These are phyloP conservation scores for Paraconiothyrium brasiliense DNA, from an alignment of 2,329 filamentous ascomycete genomes.

Conservation along the genomic window DNA sequence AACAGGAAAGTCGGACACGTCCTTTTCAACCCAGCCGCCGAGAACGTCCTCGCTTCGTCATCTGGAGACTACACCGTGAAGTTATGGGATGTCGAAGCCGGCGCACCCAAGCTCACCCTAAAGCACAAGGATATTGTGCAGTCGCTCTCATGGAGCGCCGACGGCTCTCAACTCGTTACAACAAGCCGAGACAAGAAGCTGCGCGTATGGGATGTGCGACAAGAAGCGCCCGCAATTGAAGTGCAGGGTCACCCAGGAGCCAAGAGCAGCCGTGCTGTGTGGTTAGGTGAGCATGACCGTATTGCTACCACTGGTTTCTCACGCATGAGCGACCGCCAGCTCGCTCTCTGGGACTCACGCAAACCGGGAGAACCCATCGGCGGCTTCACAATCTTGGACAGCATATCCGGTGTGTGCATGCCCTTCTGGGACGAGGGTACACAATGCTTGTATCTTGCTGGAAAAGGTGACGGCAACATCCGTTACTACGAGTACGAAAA, in stretches of 20 bases:
- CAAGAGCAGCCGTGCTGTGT: slow-evolving; percentile 96
- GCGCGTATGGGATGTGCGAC: slow-evolving; percentile 95
- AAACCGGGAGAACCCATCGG: slow-evolving; percentile 82
- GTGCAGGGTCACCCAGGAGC: slow-evolving; percentile 86
- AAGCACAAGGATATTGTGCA: slow-evolving; percentile 93
- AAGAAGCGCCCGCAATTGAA: slow-evolving; percentile 88
- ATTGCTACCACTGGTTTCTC: slow-evolving; percentile 98
- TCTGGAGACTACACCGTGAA: slow-evolving; percentile 96
- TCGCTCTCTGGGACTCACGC: slow-evolving; percentile 94
- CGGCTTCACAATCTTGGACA: slow-evolving; percentile 89
- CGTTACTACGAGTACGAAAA: slow-evolving; percentile 99
- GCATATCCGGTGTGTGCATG: slow-evolving; percentile 98
- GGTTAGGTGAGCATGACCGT: slow-evolving; percentile 96
- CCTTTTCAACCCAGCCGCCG: slow-evolving; percentile 94
- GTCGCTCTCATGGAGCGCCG: slow-evolving; percentile 93
- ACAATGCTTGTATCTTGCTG: slow-evolving; percentile 93
- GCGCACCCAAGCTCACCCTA: slow-evolving; percentile 76
- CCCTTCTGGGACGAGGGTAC: slow-evolving; percentile 98
- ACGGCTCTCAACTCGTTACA: slow-evolving; percentile 85
- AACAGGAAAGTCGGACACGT: slow-evolving; percentile 95
- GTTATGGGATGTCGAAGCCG: slow-evolving; percentile 90
- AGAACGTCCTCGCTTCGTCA: slow-evolving; percentile 92
- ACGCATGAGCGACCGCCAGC: slow-evolving; percentile 95
- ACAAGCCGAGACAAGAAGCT: slow-evolving; percentile 99
- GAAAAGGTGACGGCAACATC: slow-evolving; percentile 98